phyloP scores from a whole-genome alignment of 805 yeast genomes.

The Isabelozyma pseudorhagii region DNA sequence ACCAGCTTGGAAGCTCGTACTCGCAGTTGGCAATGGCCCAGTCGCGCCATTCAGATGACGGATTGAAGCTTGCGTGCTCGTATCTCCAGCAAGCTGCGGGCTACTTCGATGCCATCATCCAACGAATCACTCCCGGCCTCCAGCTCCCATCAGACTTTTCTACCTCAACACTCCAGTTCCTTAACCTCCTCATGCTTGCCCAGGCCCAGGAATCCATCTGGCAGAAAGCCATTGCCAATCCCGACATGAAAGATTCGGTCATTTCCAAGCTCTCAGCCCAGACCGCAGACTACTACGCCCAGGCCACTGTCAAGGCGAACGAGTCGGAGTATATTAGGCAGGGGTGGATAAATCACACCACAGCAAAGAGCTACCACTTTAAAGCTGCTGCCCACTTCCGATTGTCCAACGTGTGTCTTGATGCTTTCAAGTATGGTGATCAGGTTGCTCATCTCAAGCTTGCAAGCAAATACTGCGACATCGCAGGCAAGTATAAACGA shows the following conservation, averaged over 20 bases:
- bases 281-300: slow-evolving; percentile 53
- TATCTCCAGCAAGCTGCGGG: slow-evolving; percentile 76
- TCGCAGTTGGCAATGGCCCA: slow-evolving; percentile 53
- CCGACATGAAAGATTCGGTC: slow-evolving; percentile 52
- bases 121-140: background rate
- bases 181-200: slow-evolving; percentile 59
- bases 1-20: slow-evolving; percentile 65
- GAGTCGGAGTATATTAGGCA: slow-evolving; percentile 46
- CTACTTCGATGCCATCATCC: slow-evolving; percentile 35
- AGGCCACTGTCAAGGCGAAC: slow-evolving; percentile 37
- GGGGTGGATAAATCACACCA: slow-evolving; percentile 65
- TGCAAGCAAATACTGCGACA: slow-evolving; percentile 36
- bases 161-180: slow-evolving; percentile 44
- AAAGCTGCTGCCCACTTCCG: slow-evolving; percentile 69
- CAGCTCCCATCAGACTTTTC: slow-evolving; percentile 46
- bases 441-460: slow-evolving; percentile 58
- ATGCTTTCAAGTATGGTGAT: slow-evolving; percentile 59
- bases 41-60: slow-evolving; percentile 46
- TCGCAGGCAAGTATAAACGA: slow-evolving; percentile 38
- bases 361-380: slow-evolving; percentile 63
- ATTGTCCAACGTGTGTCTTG: slow-evolving; percentile 48
- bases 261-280: slow-evolving; percentile 65
- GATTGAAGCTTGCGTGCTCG: slow-evolving; percentile 58
- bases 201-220: slow-evolving; percentile 88
- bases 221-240: slow-evolving; percentile 58